Evolutionary conservation across 2,329 filamentous ascomycete species (phyloP).

Genomic region (Sclerotinia borealis): DNA sequence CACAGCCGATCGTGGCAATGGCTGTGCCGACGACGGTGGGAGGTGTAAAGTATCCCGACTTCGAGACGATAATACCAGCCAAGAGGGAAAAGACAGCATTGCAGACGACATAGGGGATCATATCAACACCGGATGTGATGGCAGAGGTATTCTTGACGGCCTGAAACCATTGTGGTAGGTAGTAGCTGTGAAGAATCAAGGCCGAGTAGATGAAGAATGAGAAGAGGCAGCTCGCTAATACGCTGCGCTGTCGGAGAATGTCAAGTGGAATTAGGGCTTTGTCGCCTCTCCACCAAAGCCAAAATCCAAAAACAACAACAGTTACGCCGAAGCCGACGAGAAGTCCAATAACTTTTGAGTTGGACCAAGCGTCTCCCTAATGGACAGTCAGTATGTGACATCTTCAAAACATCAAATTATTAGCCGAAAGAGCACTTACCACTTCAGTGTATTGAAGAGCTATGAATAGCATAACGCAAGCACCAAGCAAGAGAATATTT

Average conservation of each 20-base stretch:
- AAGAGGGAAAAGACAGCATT: conserved; percentile 30
- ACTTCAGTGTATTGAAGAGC: conserved; percentile 41
- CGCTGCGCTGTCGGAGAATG: conserved; percentile 34
- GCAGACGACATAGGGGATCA: conserved; percentile 23
- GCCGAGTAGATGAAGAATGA: conserved; percentile 19
- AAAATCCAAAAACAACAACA: conserved; percentile 26
- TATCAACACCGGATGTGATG: conserved; percentile 21
- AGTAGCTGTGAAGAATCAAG: conserved; percentile 28
- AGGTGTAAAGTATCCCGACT: conserved; percentile 32
- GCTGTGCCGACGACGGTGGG: conserved; percentile 20
- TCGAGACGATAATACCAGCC: conserved; percentile 29
- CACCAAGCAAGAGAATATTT: conserved; percentile 38
- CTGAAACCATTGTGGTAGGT: conserved; percentile 29
- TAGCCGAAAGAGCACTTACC: background rate
- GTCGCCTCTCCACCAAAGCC: conserved; percentile 38
- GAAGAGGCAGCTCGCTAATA: conserved; percentile 27
- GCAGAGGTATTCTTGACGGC: conserved; percentile 19
- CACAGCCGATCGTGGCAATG: conserved; percentile 20
- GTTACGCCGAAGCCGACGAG: conserved; percentile 27
- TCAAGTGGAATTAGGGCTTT: conserved; percentile 42
- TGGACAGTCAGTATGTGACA: background rate
- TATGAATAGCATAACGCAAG: conserved; percentile 36
- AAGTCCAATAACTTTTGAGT: conserved; percentile 31
- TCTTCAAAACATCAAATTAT: background rate
- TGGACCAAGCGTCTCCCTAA: conserved; percentile 26